Evolutionary conservation across 2,329 filamentous ascomycete species (phyloP).

Genomic region (Apiospora sp.): DNA sequence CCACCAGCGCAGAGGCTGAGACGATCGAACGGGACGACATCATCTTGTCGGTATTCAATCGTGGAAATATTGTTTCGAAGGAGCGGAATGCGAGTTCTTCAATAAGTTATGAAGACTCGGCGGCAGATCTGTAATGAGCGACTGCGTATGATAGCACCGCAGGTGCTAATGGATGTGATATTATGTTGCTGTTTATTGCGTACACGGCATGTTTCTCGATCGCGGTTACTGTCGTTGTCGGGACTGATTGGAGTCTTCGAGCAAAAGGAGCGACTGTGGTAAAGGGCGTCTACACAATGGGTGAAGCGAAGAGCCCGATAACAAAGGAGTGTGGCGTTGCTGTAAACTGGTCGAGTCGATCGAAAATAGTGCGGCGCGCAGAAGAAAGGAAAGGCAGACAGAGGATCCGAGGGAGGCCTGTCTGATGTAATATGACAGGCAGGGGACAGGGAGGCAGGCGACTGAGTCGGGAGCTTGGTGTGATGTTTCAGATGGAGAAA

Average conservation of each 20-base stretch:
- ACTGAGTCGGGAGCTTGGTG: slow-evolving; percentile 4
- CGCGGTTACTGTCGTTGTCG: not conserved
- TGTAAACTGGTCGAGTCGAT: not conserved
- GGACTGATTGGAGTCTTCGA: not conserved
- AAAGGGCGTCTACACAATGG: slow-evolving; percentile 20
- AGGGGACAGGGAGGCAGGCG: not conserved
- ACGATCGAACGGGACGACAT: slow-evolving; percentile 29
- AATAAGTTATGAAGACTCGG: not conserved
- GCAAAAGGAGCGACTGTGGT: not conserved
- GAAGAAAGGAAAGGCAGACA: slow-evolving; percentile 1
- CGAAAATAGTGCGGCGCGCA: not conserved
- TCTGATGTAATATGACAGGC: not conserved
- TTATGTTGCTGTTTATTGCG: slow-evolving; percentile 7
- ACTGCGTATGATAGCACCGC: slow-evolving; percentile 1
- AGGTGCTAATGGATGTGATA: slow-evolving; percentile 1
- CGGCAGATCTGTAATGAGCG: slow-evolving; percentile 2
- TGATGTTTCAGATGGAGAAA: slow-evolving; percentile 22
- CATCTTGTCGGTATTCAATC: slow-evolving; percentile 29
- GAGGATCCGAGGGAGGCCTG: slow-evolving; percentile 11
- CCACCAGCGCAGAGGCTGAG: slow-evolving; percentile 50
- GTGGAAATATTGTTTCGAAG: not conserved
- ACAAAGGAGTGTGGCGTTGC: slow-evolving; percentile 19
- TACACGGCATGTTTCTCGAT: slow-evolving; percentile 14
- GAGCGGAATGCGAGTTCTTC: slow-evolving; percentile 12
- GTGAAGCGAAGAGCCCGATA: slow-evolving; percentile 1